Conservation (phyloP, 2,329 filamentous ascomycete genomes). For the Verticillium longisporum region DNA sequence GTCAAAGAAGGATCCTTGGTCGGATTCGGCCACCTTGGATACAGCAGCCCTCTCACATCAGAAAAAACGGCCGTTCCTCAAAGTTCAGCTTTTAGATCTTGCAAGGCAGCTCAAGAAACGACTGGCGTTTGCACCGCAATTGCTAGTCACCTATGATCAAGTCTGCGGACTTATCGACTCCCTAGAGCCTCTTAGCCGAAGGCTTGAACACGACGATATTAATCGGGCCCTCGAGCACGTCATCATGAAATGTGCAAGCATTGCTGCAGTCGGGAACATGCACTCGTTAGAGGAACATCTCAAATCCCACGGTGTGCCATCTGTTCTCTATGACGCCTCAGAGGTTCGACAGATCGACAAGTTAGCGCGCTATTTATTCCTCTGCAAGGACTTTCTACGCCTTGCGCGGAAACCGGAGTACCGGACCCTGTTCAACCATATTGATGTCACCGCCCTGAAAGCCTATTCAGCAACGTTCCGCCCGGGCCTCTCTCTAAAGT, state of each 20-base stretch:
- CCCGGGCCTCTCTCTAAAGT: not conserved
- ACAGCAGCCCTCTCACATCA: not conserved
- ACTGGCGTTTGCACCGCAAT: not conserved
- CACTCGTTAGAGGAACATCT: constrained; percentile 1
- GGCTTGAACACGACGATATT: not conserved
- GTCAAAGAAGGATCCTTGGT: not conserved
- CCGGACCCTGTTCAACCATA: not conserved
- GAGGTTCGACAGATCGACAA: constrained; percentile 1
- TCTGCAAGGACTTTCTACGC: not conserved
- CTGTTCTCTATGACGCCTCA: not conserved
- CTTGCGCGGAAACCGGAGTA: not conserved
- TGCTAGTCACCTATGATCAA: not conserved
- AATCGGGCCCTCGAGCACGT: not conserved
- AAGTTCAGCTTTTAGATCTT: not conserved
- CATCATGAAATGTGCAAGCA: not conserved
- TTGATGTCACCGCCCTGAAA: not conserved
- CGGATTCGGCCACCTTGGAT: not conserved
- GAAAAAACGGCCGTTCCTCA: not conserved
- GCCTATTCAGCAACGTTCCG: not conserved
- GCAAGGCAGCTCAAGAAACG: not conserved
- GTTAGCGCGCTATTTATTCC: constrained; percentile 1
- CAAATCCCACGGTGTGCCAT: not conserved
- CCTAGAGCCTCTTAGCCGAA: not conserved
- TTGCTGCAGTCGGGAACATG: not conserved
- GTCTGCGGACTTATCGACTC: not conserved